Percentiles rank a stretch among this genome's conserved stretches.
Conservation (phyloP, 2,329 filamentous ascomycete genomes). For the Sarocladiaceae sp. region DNA sequence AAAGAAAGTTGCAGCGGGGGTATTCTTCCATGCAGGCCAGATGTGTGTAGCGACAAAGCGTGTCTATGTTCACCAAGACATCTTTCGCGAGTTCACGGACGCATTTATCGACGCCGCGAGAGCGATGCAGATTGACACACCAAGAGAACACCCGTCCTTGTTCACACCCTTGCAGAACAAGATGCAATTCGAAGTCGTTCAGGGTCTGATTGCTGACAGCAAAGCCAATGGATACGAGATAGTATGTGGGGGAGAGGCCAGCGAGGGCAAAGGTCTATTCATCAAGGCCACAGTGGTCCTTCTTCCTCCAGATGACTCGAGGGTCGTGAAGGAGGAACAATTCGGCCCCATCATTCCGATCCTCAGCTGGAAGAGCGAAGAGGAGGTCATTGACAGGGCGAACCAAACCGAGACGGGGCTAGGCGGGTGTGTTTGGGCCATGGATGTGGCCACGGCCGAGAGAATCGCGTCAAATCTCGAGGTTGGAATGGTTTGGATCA, state of each 20-base stretch:
- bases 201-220: constrained; percentile 44
- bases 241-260: constrained; percentile 26
- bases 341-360: constrained; percentile 60
- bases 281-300: constrained; percentile 56
- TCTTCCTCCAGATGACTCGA: constrained; percentile 52
- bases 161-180: constrained; percentile 61
- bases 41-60: constrained; percentile 44
- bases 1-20: constrained; percentile 36
- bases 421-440: constrained; percentile 53
- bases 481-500: constrained; percentile 57
- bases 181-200: constrained; percentile 57
- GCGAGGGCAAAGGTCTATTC: constrained; percentile 45
- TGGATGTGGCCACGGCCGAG: constrained; percentile 44
- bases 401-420: constrained; percentile 52
- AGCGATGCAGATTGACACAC: constrained; percentile 42
- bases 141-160: constrained; percentile 25
- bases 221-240: constrained; percentile 37
- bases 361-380: constrained; percentile 56
- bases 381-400: constrained; percentile 53
- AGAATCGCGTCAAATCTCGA: constrained; percentile 49
- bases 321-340: constrained; percentile 52
- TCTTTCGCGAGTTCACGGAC: constrained; percentile 52
- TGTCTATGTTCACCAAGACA: constrained; percentile 56
- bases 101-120: constrained; percentile 31
- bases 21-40: constrained; percentile 54